Conservation (phyloP, 1,139 yeast genomes). For the Magnusiomyces suaveolens region DNA sequence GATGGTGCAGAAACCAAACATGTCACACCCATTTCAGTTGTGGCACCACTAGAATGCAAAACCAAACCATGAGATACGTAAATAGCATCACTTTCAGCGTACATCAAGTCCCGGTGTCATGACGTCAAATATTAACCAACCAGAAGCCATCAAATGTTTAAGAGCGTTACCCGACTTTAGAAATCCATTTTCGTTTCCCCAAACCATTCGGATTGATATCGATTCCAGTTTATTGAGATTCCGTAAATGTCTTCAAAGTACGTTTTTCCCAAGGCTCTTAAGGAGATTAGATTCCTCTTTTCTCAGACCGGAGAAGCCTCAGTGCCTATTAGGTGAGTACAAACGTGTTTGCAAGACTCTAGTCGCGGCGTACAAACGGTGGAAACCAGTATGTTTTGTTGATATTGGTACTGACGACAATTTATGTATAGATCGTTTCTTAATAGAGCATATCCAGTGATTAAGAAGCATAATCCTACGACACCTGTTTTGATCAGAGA, state of each 20-base stretch:
- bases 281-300: slow-evolving; percentile 69
- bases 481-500: slow-evolving; percentile 71
- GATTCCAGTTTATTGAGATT: not conserved
- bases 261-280: slow-evolving; percentile 54
- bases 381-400: too few relatives aligned
- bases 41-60: not conserved
- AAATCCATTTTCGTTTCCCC: too few relatives aligned
- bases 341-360: not conserved
- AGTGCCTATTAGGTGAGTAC: slow-evolving; percentile 43
- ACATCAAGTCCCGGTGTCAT: too few relatives aligned
- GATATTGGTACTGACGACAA: too few relatives aligned
- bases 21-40: not conserved
- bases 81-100: too few relatives aligned
- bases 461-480: slow-evolving; percentile 48
- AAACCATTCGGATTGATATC: not conserved
- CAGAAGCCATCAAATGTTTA: not conserved
- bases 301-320: slow-evolving; percentile 70
- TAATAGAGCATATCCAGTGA: slow-evolving; percentile 47
- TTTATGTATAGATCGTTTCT: slow-evolving; percentile 52
- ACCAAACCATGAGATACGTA: too few relatives aligned
- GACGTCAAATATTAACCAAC: slow-evolving; percentile 1
- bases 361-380: too few relatives aligned
- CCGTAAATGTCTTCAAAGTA: slow-evolving; percentile 34
- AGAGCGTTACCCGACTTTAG: not conserved
- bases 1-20: too few relatives aligned